These are phyloP conservation scores for Scutellaria minor DNA, from an alignment of 257 asterid genomes.

Conservation along the genomic window DNA sequence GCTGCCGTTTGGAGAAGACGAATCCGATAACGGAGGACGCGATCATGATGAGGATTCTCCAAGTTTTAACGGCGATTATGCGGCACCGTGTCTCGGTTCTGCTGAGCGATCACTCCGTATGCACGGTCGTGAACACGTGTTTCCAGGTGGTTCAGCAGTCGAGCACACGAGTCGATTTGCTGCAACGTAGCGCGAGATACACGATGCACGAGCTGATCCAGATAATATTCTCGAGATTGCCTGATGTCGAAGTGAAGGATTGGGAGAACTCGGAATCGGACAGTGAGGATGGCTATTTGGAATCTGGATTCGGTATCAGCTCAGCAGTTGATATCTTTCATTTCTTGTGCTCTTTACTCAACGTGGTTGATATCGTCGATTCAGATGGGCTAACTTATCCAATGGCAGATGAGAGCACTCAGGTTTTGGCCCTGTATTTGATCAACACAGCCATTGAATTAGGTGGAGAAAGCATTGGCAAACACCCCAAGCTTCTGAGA, in stretches of 20 bases:
- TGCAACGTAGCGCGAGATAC: slow-evolving; percentile 82
- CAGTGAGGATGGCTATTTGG: slow-evolving; percentile 70
- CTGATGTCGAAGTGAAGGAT: slow-evolving; percentile 75
- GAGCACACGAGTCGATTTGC: slow-evolving; percentile 67
- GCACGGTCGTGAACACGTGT: slow-evolving; percentile 86
- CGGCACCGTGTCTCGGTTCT: slow-evolving; percentile 63
- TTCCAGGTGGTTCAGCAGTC: slow-evolving; percentile 93
- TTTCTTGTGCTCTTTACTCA: slow-evolving; percentile 83
- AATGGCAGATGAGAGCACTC: slow-evolving; percentile 65
- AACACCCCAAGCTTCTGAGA: slow-evolving; percentile 84
- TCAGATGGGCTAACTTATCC: slow-evolving; percentile 58
- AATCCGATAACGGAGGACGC: slow-evolving; percentile 74
- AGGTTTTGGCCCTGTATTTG: slow-evolving; percentile 72
- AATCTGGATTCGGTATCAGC: slow-evolving; percentile 76
- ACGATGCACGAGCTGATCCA: slow-evolving; percentile 88
- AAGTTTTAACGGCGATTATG: slow-evolving; percentile 70
- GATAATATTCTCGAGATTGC: slow-evolving; percentile 66
- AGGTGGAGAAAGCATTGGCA: slow-evolving; percentile 89
- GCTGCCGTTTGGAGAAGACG: slow-evolving; percentile 77
- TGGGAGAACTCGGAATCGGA: slow-evolving; percentile 92
- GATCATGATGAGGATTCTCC: slow-evolving; percentile 80
- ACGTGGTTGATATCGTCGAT: slow-evolving; percentile 72
- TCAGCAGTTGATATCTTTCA: slow-evolving; percentile 86
- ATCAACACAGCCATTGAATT: slow-evolving; percentile 83
- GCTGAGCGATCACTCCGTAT: slow-evolving; percentile 76